These are phyloP conservation scores for Nyctanthes arbortristis DNA, from an alignment of 257 asterid genomes.

Conservation along the genomic window DNA sequence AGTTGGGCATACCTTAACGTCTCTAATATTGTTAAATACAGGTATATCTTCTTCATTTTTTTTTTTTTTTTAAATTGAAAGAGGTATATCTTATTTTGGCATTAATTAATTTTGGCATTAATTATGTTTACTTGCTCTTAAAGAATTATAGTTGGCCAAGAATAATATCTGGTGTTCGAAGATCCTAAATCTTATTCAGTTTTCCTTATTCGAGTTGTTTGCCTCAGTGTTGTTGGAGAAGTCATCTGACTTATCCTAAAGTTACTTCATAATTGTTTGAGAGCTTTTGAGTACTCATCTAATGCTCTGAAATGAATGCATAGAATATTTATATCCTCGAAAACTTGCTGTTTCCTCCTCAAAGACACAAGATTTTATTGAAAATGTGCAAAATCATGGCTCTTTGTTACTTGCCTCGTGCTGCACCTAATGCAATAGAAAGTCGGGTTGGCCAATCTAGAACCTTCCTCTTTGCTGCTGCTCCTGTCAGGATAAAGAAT, in stretches of 20 bases:
- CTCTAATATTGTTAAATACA: neutral
- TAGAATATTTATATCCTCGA: neutral
- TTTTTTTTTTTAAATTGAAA: too few species aligned
- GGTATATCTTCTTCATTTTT: neutral
- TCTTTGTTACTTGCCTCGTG: constrained; percentile 69
- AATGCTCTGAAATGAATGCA: neutral
- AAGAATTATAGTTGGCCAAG: neutral
- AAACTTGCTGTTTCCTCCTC: neutral
- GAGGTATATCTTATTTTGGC: too few species aligned
- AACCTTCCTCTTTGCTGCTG: constrained; percentile 72
- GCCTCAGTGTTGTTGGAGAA: too few species aligned
- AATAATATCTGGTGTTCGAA: neutral
- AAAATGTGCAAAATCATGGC: neutral
- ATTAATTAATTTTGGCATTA: neutral
- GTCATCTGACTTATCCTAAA: neutral
- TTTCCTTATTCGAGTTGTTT: too few species aligned
- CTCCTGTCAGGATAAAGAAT: constrained; percentile 53
- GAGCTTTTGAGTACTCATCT: neutral
- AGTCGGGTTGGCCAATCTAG: constrained; percentile 93
- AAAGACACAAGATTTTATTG: neutral
- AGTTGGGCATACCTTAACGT: neutral
- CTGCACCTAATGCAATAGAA: constrained; percentile 87
- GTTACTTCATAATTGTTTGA: neutral
- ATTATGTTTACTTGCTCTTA: neutral
- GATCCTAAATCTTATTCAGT: neutral